phyloP scores from a whole-genome alignment of 768 basidiomycete species.

The Agaricus subrufescens region DNA sequence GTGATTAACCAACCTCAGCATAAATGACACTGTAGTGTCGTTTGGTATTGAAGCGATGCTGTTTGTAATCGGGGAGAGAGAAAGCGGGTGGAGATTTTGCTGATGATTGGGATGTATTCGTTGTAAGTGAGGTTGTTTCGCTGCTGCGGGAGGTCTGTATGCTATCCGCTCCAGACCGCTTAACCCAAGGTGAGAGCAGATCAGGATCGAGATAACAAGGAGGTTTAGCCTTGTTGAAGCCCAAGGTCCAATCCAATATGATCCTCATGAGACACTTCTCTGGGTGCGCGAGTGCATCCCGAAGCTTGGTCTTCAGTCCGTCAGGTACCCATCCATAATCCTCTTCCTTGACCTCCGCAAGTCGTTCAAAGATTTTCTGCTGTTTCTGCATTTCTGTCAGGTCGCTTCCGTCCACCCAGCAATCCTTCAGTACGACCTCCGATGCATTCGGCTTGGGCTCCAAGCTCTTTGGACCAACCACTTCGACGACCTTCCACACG shows the following conservation, averaged over 20 bases:
- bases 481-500: constrained; percentile 11
- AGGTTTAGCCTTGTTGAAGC: not conserved
- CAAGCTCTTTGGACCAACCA: not conserved
- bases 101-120: not conserved
- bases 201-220: not conserved
- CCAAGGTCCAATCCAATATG: not conserved
- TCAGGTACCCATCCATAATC: not conserved
- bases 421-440: constrained; percentile 14
- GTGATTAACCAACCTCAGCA: not conserved
- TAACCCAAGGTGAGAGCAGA: not conserved
- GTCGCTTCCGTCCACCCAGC: constrained; percentile 13
- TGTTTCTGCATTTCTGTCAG: constrained; percentile 13
- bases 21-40: not conserved
- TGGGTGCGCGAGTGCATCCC: not conserved
- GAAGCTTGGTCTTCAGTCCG: not conserved
- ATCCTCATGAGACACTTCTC: not conserved
- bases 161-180: no score
- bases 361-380: constrained; percentile 7
- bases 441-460: not conserved
- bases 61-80: not conserved
- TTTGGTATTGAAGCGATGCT: not conserved
- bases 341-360: not conserved
- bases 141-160: no score
- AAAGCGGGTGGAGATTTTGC: not conserved
- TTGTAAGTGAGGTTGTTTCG: not conserved